phyloP scores from a whole-genome alignment of 129 eudicot species.

The Arctium lappa region DNA sequence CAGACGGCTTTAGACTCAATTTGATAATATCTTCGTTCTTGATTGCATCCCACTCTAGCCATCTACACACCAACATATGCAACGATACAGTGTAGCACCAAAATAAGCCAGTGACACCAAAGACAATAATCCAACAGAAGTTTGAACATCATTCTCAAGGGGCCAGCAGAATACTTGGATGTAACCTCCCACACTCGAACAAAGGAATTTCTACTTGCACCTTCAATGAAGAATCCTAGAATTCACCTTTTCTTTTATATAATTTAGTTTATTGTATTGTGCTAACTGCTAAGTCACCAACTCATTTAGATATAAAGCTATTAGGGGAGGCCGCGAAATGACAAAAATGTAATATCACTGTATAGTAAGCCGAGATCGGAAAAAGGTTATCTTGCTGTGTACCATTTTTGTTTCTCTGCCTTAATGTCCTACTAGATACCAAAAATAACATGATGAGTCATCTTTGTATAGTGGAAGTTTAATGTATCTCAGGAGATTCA shows the following conservation, averaged over 20 bases:
- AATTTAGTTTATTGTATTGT: neutral
- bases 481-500: neutral
- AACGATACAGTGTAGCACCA: neutral
- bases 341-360: neutral
- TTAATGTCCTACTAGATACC: conserved; percentile 13
- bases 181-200: neutral
- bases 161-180: no score
- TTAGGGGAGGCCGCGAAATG: no score
- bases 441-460: conserved; percentile 12
- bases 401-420: conserved; percentile 1
- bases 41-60: conserved; percentile 61
- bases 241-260: neutral
- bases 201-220: neutral
- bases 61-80: conserved; percentile 34
- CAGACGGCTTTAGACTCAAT: conserved; percentile 54
- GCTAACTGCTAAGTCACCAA: neutral
- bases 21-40: conserved; percentile 10
- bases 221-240: neutral
- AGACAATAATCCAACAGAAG: no score
- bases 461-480: conserved; percentile 27
- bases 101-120: neutral
- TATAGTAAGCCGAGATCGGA: conserved; percentile 12
- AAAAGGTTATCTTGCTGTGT: conserved; percentile 20
- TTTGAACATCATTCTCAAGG: no score
- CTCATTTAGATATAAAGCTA: neutral